phyloP scores from a whole-genome alignment of 192 early-diverging fungal species.

The Backusella luteola region DNA sequence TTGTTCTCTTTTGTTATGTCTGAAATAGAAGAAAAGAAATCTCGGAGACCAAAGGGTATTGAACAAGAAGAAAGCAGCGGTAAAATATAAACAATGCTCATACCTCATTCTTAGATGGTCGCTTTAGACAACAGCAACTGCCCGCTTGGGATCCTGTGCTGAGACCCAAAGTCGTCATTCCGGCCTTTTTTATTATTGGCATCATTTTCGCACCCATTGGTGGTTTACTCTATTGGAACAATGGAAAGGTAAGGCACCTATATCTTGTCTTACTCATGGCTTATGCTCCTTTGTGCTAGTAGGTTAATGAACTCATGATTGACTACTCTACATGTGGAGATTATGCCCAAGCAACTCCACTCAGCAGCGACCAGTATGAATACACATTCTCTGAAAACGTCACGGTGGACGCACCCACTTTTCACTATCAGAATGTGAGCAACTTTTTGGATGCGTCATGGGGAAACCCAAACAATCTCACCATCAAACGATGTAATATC shows the following conservation, averaged over 20 bases:
- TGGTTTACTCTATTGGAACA: conserved; percentile 80
- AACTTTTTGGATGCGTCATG: conserved; percentile 26
- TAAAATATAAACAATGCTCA: no score
- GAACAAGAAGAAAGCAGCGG: not conserved
- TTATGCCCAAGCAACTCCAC: conserved; percentile 12
- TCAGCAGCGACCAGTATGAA: not conserved
- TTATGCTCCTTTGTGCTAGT: conserved; percentile 3
- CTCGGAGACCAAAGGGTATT: conserved; percentile 21
- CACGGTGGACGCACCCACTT: conserved; percentile 21
- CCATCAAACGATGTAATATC: conserved; percentile 62
- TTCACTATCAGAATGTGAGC: conserved; percentile 14
- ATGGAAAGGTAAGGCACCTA: conserved; percentile 22
- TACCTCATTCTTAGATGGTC: conserved; percentile 59
- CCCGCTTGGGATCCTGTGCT: conserved; percentile 98
- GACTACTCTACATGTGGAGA: conserved; percentile 43
- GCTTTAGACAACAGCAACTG: conserved; percentile 96
- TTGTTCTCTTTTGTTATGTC: not conserved
- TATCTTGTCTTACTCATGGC: not conserved
- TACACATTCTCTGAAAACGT: conserved; percentile 9
- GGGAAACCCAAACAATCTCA: conserved; percentile 15
- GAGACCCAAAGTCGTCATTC: conserved; percentile 94
- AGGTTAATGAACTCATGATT: conserved; percentile 50
- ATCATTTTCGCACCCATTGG: conserved; percentile 93
- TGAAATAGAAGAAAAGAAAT: conserved; percentile 21
- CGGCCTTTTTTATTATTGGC: conserved; percentile 92